phyloP scores from a whole-genome alignment of 2,329 filamentous ascomycete species.

The Penicillium crustosum region DNA sequence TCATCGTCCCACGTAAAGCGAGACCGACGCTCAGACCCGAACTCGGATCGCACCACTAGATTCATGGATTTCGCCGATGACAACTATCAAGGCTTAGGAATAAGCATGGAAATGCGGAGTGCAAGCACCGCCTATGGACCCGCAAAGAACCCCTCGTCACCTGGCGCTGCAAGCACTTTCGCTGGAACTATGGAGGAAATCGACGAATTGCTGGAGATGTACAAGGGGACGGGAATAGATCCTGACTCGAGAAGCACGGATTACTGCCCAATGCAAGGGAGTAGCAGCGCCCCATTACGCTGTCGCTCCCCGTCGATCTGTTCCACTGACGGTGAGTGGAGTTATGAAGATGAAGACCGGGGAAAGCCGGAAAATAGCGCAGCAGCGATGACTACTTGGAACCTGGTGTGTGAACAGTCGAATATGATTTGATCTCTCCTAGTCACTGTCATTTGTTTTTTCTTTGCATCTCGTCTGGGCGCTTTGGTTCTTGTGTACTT shows the following conservation, averaged over 20 bases:
- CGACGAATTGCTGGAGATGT: constrained; percentile 8
- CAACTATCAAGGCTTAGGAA: neutral
- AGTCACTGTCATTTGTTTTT: neutral
- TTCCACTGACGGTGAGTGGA: constrained; percentile 9
- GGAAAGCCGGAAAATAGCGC: neutral
- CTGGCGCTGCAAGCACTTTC: neutral
- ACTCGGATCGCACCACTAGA: neutral
- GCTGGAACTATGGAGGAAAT: neutral
- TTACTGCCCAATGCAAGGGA: neutral
- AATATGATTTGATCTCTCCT: constrained; percentile 8
- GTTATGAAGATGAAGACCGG: constrained; percentile 11
- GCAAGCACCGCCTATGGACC: neutral
- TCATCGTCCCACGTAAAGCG: neutral
- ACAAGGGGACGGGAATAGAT: constrained; percentile 1
- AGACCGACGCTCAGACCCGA: neutral
- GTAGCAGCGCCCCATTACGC: neutral
- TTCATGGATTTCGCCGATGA: constrained; percentile 1
- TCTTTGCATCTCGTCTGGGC: neutral
- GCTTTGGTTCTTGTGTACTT: neutral
- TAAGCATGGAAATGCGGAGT: neutral
- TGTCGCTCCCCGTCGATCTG: neutral
- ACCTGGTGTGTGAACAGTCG: constrained; percentile 14
- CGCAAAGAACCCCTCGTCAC: neutral
- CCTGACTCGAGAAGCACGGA: neutral
- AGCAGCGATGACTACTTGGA: constrained; percentile 17